Base-by-base conservation (phyloP, 371 early-diverging fungal genomes). In the Batrachochytrium dendrobatidis region DNA sequence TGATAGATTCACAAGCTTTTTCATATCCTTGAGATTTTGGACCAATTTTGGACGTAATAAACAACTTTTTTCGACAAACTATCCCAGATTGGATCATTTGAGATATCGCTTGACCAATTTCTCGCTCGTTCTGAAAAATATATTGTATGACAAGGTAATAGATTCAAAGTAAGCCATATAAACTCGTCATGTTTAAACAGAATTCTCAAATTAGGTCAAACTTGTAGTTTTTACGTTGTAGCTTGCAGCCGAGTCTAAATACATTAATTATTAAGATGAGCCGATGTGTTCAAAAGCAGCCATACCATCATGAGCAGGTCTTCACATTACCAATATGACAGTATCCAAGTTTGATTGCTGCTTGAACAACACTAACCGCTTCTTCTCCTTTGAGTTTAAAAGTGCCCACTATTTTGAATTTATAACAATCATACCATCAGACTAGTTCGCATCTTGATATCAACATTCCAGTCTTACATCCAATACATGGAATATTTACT, bases 41-140 rank as follows among this genome's bases (percentile, higher is more conserved):
- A 0, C 89, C 87, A 83, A 99, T 81, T 68, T 99, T 99, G 51
- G 90, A 90, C 0, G 95, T 93, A 48, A 99, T 81, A 79, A 95
- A 99, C 1, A 99, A 45, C 28, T 94, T 92, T 34, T 84, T 62
- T n/a, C 98, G 77, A 34, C 71, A 62, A 0, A 93, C 58, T n/a
- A 66, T 70, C 24, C 80, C 78, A 2, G 70, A 60, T 12, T 69
- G 61, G 51, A 95, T 77, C 26, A 84, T 69, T 25, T 84, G 75
- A 6, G 74, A 68, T 7, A 95, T 52, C 12, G 84, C 81, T 7
- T 66, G 62, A 10, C 96, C 96, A 32, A 98, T 80, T 0, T 70
- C 77, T 24, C 69, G 74, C 69, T 99, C 98, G 64, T 99, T 99
- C 56, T 59, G 30, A 12, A 6, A 6, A 29, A 20, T 17, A 15